These are phyloP conservation scores for Reticulascus tulasneorum DNA, from an alignment of 2,329 filamentous ascomycete genomes.

Conservation along the genomic window DNA sequence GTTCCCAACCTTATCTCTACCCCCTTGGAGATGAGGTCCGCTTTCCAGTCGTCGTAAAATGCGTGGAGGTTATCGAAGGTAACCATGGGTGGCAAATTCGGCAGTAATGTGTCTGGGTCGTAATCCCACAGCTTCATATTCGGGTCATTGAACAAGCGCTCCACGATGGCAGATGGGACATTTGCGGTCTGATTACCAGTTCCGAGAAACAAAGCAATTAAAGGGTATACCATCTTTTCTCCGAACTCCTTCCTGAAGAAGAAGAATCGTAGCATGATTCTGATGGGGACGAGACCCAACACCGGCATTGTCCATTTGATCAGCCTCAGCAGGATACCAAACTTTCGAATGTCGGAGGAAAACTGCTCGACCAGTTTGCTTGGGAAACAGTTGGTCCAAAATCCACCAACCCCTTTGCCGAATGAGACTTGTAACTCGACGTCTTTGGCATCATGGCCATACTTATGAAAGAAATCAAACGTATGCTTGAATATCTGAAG, in stretches of 20 bases:
- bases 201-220: conserved; percentile 70
- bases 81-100: conserved; percentile 61
- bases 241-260: conserved; percentile 66
- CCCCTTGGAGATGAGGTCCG: conserved; percentile 48
- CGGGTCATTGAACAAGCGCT: conserved; percentile 54
- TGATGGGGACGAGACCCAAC: conserved; percentile 59
- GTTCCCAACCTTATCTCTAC: conserved; percentile 54
- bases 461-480: conserved; percentile 58
- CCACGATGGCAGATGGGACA: conserved; percentile 65
- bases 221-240: conserved; percentile 66
- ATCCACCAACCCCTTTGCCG: conserved; percentile 53
- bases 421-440: conserved; percentile 61
- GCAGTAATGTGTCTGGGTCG: conserved; percentile 48
- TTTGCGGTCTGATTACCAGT: conserved; percentile 74
- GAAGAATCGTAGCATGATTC: conserved; percentile 62
- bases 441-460: conserved; percentile 52
- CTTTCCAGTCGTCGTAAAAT: conserved; percentile 58
- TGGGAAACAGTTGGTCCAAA: conserved; percentile 65
- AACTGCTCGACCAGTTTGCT: conserved; percentile 53
- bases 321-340: conserved; percentile 50
- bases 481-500: conserved; percentile 63
- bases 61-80: conserved; percentile 61
- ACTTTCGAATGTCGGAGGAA: conserved; percentile 52
- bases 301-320: conserved; percentile 58
- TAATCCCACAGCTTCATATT: conserved; percentile 59